Conservation (phyloP, 2,329 filamentous ascomycete genomes). For the Trichoderma endophyticum region DNA sequence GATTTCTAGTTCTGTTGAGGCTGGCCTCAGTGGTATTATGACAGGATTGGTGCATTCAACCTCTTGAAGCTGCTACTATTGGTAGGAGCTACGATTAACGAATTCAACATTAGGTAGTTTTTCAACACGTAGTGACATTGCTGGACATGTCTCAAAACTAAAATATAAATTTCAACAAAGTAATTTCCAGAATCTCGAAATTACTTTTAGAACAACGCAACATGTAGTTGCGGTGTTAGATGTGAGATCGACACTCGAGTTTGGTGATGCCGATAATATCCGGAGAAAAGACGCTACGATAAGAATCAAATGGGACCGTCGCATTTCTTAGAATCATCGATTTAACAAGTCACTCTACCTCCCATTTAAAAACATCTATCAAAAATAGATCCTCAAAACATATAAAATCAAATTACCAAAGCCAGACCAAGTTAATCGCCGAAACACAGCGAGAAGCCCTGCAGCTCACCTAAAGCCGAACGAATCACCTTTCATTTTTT, state of each 20-base stretch:
- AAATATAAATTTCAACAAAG: background rate
- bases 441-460: background rate
- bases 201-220: background rate
- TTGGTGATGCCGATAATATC: conserved; percentile 11
- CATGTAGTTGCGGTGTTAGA: background rate
- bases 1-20: background rate
- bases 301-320: conserved; percentile 8
- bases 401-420: background rate
- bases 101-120: background rate
- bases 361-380: background rate
- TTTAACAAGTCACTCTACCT: background rate
- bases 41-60: background rate
- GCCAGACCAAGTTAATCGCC: background rate
- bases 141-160: background rate
- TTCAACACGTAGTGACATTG: background rate
- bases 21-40: background rate
- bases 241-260: background rate
- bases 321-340: background rate
- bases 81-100: background rate
- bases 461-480: background rate
- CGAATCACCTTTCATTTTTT: background rate
- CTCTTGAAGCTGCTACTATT: background rate
- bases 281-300: conserved; percentile 12
- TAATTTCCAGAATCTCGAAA: background rate
- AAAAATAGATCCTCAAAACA: background rate